A percentile compares a stretch with the other conserved stretches of the same genome.
Evolutionary conservation across 768 basidiomycete genomes (phyloP).

Genomic region (Gautieria morchelliformis): DNA sequence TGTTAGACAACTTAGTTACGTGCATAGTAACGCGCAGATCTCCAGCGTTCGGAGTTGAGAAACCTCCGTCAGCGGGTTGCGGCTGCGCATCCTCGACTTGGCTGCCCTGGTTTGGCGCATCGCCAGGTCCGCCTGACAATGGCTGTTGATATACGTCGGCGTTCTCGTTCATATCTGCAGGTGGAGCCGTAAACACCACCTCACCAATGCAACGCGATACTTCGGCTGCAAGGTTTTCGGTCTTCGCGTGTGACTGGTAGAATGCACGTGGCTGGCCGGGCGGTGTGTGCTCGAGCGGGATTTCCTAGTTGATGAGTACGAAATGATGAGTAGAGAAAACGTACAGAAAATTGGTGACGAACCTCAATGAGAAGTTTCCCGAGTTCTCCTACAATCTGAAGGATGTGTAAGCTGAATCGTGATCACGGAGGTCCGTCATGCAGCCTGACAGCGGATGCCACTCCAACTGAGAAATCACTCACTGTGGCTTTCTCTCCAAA

Average conservation of each 20-base stretch:
- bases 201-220: slow-evolving; percentile 30
- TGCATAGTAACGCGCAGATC: too few relatives aligned
- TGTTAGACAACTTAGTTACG: background rate
- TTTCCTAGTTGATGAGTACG: slow-evolving; percentile 38
- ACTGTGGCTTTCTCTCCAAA: slow-evolving; percentile 70
- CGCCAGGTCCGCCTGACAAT: slow-evolving; percentile 28
- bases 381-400: slow-evolving; percentile 38
- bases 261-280: slow-evolving; percentile 69
- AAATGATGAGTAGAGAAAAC: background rate
- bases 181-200: slow-evolving; percentile 7
- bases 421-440: too few relatives aligned
- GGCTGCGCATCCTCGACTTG: background rate
- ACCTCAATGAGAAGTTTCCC: slow-evolving; percentile 39
- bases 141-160: slow-evolving; percentile 24
- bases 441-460: background rate
- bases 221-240: slow-evolving; percentile 52
- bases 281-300: slow-evolving; percentile 69
- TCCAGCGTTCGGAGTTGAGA: background rate
- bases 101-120: slow-evolving; percentile 34
- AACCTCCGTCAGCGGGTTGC: background rate
- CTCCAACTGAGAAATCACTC: slow-evolving; percentile 10
- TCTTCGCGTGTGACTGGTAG: slow-evolving; percentile 60
- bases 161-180: background rate
- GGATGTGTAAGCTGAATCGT: slow-evolving; percentile 8
- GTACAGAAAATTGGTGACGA: slow-evolving; percentile 5